Percentiles rank a stretch among this genome's conserved stretches.
phyloP scores from a whole-genome alignment of 352 stramenopile species.

The Phytophthora cajani region DNA sequence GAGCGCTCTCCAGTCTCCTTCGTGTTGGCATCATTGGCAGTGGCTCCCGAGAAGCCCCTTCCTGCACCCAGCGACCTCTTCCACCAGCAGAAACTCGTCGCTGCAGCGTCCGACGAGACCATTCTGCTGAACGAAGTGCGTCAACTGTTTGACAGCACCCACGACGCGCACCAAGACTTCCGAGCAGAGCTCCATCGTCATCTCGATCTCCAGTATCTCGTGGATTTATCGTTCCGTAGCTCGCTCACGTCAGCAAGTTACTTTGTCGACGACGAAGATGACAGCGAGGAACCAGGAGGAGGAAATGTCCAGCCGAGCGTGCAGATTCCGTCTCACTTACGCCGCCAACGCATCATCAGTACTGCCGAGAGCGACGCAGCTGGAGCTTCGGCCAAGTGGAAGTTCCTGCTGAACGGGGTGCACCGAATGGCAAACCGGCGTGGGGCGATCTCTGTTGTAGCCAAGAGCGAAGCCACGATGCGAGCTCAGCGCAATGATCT shows the following conservation, averaged over 20 bases:
- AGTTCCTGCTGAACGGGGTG: constrained; percentile 43
- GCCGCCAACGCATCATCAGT: constrained; percentile 22
- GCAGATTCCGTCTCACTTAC: constrained; percentile 46
- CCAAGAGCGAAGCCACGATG: constrained; percentile 48
- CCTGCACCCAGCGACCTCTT: constrained; percentile 68
- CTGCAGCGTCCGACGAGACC: constrained; percentile 52
- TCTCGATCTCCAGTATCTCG: constrained; percentile 68
- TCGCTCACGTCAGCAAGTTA: constrained; percentile 71
- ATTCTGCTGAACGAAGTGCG: constrained; percentile 70
- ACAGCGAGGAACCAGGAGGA: constrained; percentile 24
- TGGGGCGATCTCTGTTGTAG: constrained; percentile 51
- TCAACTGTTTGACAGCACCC: constrained; percentile 69
- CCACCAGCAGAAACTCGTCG: constrained; percentile 58
- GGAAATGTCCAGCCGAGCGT: constrained; percentile 45
- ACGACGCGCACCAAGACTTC: constrained; percentile 69
- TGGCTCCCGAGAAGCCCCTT: constrained; percentile 55
- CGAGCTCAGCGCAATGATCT: constrained; percentile 54
- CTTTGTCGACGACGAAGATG: constrained; percentile 58
- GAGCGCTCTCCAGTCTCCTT: constrained; percentile 77
- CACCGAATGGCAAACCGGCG: constrained; percentile 50
- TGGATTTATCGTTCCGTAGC: constrained; percentile 72
- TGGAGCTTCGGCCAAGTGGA: constrained; percentile 49
- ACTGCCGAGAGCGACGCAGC: constrained; percentile 22
- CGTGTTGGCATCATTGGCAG: constrained; percentile 62
- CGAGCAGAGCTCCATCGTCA: constrained; percentile 61